Evolutionary conservation across 176 grass and related monocot species (phyloP).

Genomic region (Rhynchospora pubera): DNA sequence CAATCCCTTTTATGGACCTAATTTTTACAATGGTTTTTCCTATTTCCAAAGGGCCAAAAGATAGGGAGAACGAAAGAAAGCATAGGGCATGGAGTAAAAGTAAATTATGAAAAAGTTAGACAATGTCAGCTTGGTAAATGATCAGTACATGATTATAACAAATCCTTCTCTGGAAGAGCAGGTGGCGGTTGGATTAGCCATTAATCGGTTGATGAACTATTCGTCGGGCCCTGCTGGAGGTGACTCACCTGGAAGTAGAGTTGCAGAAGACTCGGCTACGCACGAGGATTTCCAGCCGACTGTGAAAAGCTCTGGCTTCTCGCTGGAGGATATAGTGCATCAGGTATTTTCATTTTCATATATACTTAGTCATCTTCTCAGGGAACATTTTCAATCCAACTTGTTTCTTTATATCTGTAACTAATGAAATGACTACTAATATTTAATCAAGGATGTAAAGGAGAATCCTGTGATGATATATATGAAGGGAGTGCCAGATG

Average conservation of each 20-base stretch:
- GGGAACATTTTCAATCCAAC: not conserved
- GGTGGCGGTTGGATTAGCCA: conserved; percentile 2
- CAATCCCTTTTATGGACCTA: not conserved
- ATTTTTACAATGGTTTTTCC: not conserved
- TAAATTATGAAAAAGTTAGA: not conserved
- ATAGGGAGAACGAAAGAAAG: not conserved
- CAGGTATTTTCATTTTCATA: conserved; percentile 14
- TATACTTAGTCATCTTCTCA: not conserved
- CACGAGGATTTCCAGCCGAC: conserved; percentile 23
- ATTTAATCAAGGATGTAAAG: conserved; percentile 61
- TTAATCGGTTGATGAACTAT: conserved; percentile 4
- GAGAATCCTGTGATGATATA: conserved; percentile 68
- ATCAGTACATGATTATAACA: not conserved
- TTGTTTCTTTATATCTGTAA: not conserved
- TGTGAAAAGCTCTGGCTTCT: conserved; percentile 1
- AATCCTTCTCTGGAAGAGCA: not conserved
- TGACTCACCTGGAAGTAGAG: conserved; percentile 8
- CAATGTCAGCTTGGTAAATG: not conserved
- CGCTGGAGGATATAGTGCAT: conserved; percentile 14
- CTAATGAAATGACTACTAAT: not conserved
- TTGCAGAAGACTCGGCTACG: conserved; percentile 12
- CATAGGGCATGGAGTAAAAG: not conserved
- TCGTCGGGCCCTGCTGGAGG: not conserved
- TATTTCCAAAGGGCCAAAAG: no score
- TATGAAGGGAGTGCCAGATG: conserved; percentile 82